phyloP scores from a whole-genome alignment of 2,329 filamentous ascomycete species.

The Colletotrichum spaethianum region DNA sequence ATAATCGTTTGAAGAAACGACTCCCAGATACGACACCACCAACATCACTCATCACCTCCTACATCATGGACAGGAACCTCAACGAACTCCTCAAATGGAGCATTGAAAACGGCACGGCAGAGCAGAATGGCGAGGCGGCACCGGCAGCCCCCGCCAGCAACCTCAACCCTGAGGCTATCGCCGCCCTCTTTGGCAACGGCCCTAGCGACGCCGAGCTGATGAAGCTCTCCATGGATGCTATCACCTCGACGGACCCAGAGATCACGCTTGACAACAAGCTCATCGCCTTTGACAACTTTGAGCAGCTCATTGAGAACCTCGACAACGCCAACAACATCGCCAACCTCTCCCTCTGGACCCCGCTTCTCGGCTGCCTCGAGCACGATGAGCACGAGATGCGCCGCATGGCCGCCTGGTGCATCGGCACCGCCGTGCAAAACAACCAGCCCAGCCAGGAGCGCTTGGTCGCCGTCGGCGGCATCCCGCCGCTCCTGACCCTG shows the following conservation, averaged over 20 bases:
- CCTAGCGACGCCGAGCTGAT: constrained; percentile 94
- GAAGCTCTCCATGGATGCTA: constrained; percentile 84
- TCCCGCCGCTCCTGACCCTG: constrained; percentile 79
- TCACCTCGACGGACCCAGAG: constrained; percentile 73
- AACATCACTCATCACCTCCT: constrained; percentile 11
- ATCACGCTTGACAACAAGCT: constrained; percentile 82
- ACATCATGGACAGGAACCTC: constrained; percentile 67
- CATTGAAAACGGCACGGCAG: constrained; percentile 61
- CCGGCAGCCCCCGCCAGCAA: constrained; percentile 52
- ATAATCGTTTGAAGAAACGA: not conserved
- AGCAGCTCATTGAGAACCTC: constrained; percentile 90
- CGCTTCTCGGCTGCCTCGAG: constrained; percentile 79
- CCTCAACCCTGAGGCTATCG: constrained; percentile 79
- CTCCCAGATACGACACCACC: not conserved
- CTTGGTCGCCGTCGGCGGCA: constrained; percentile 72
- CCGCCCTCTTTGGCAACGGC: constrained; percentile 84
- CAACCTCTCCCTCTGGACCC: constrained; percentile 84
- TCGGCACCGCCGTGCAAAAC: constrained; percentile 96
- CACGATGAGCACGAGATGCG: constrained; percentile 80
- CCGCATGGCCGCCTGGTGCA: constrained; percentile 92
- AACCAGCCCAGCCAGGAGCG: constrained; percentile 89
- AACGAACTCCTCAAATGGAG: constrained; percentile 88
- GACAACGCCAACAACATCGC: constrained; percentile 98
- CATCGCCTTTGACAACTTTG: constrained; percentile 93
- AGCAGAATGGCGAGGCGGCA: constrained; percentile 47